Conservation (phyloP, 1,284 basidiomycete species). For the Mycena sp. region DNA sequence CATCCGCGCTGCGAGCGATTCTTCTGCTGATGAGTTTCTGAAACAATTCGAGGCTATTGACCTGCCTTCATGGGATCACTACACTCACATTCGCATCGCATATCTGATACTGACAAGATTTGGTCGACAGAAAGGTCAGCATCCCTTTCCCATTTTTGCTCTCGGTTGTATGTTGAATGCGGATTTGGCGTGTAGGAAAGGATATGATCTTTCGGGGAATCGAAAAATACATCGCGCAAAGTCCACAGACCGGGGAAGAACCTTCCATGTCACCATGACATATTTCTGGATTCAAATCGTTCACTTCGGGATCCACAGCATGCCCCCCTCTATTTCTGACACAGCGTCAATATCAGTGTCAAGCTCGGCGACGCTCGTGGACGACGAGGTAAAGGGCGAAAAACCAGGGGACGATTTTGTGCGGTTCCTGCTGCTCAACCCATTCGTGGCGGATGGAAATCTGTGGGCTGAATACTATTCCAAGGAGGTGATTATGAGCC, state of each 20-base stretch:
- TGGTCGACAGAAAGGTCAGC: slow-evolving; percentile 49
- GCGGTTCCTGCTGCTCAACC: slow-evolving; percentile 46
- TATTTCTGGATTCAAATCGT: slow-evolving; percentile 57
- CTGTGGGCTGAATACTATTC: slow-evolving; percentile 50
- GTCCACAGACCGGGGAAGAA: slow-evolving; percentile 45
- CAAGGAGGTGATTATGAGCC: slow-evolving; percentile 48
- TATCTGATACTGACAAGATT: slow-evolving; percentile 47
- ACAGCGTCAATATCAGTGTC: not conserved
- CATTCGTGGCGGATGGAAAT: slow-evolving; percentile 45
- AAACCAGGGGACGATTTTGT: slow-evolving; percentile 35
- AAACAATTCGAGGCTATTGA: slow-evolving; percentile 40
- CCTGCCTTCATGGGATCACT: slow-evolving; percentile 54
- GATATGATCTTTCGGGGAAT: slow-evolving; percentile 51
- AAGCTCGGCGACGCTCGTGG: slow-evolving; percentile 13
- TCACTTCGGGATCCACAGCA: slow-evolving; percentile 50
- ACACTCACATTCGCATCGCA: slow-evolving; percentile 51
- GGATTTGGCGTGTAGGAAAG: slow-evolving; percentile 40
- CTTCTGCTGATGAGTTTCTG: slow-evolving; percentile 42
- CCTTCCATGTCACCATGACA: slow-evolving; percentile 54
- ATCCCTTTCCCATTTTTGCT: not conserved
- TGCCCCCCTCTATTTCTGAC: slow-evolving; percentile 14
- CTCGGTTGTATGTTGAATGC: not conserved
- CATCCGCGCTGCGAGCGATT: slow-evolving; percentile 40
- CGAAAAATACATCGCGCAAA: slow-evolving; percentile 46
- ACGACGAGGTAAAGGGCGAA: slow-evolving; percentile 6